Percentiles rank a stretch among this genome's conserved stretches.
Evolutionary conservation across 352 stramenopile genomes (phyloP).

Genomic region (Pythium brachiatum): DNA sequence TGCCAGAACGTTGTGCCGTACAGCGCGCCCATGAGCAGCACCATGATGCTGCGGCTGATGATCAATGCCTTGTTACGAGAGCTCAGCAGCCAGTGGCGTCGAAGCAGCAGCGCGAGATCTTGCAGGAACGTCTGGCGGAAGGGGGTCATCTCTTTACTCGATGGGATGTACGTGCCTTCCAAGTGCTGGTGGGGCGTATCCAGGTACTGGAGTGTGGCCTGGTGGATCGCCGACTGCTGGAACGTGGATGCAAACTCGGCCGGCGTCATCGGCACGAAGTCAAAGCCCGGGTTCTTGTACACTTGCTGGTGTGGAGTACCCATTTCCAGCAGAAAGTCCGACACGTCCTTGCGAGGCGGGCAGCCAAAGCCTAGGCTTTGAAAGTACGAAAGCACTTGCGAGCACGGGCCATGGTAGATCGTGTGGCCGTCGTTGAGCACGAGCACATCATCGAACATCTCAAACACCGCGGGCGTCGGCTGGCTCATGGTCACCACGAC

Average conservation of each 20-base stretch:
- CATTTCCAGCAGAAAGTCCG: slow-evolving; percentile 37
- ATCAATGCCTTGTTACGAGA: slow-evolving; percentile 51
- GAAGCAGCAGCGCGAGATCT: slow-evolving; percentile 41
- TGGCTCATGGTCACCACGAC: slow-evolving; percentile 46
- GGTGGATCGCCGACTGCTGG: slow-evolving; percentile 45
- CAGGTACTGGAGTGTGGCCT: slow-evolving; percentile 43
- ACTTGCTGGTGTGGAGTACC: slow-evolving; percentile 31
- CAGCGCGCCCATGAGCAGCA: slow-evolving; percentile 59
- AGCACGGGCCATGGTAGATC: slow-evolving; percentile 51
- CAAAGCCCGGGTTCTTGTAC: slow-evolving; percentile 27
- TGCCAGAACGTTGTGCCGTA: slow-evolving; percentile 71
- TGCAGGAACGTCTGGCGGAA: slow-evolving; percentile 56
- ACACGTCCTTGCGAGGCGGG: slow-evolving; percentile 29
- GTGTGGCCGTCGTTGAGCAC: slow-evolving; percentile 49
- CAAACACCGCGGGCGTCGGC: slow-evolving; percentile 46
- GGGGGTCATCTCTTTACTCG: slow-evolving; percentile 19
- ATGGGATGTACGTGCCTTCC: slow-evolving; percentile 1
- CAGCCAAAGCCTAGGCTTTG: slow-evolving; percentile 45
- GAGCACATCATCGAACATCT: slow-evolving; percentile 56
- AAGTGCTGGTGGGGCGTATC: slow-evolving; percentile 24
- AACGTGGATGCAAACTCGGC: slow-evolving; percentile 55
- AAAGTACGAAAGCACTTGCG: slow-evolving; percentile 48
- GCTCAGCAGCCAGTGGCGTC: slow-evolving; percentile 70
- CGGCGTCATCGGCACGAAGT: slow-evolving; percentile 18
- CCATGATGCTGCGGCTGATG: slow-evolving; percentile 45